A percentile compares a stretch with the other conserved stretches of the same genome.
phyloP scores from a whole-genome alignment of 257 asterid species.

The Orobanche coerulescens region DNA sequence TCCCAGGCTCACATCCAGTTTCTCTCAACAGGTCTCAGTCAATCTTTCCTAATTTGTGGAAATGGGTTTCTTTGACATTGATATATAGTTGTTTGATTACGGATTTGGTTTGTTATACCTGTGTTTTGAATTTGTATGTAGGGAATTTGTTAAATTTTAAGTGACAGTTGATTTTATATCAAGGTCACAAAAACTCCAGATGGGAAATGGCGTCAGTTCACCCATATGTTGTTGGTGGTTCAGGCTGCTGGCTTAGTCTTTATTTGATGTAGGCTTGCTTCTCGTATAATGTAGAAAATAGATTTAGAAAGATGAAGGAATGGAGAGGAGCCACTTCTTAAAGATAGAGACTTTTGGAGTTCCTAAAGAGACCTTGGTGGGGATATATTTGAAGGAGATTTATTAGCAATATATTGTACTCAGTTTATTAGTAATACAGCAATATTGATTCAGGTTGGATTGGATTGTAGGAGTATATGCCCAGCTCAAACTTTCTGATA shows the following conservation, averaged over 20 bases:
- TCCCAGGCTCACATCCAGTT: slow-evolving; percentile 99
- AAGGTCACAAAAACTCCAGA: background rate
- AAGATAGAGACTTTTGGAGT: background rate
- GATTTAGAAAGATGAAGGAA: background rate
- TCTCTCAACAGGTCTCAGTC: slow-evolving; percentile 74
- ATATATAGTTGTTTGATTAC: slow-evolving; percentile 7
- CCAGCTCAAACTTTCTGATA: background rate
- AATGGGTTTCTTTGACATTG: slow-evolving; percentile 3
- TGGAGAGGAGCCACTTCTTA: background rate
- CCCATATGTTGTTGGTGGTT: background rate
- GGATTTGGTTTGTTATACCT: background rate
- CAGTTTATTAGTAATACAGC: no score
- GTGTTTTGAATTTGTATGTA: background rate
- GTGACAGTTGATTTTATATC: background rate
- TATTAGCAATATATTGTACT: no score
- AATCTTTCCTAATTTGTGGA: slow-evolving; percentile 14
- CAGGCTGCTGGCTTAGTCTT: background rate
- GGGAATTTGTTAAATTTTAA: background rate
- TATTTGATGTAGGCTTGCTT: background rate
- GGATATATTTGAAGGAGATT: background rate
- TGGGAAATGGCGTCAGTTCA: background rate
- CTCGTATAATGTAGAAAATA: background rate
- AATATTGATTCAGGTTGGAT: background rate
- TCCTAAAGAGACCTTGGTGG: background rate
- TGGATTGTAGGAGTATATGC: background rate